A percentile compares a stretch with the other conserved stretches of the same genome.
Conservation (phyloP, 2,329 filamentous ascomycete genomes). For the Venturiaceae sp. region DNA sequence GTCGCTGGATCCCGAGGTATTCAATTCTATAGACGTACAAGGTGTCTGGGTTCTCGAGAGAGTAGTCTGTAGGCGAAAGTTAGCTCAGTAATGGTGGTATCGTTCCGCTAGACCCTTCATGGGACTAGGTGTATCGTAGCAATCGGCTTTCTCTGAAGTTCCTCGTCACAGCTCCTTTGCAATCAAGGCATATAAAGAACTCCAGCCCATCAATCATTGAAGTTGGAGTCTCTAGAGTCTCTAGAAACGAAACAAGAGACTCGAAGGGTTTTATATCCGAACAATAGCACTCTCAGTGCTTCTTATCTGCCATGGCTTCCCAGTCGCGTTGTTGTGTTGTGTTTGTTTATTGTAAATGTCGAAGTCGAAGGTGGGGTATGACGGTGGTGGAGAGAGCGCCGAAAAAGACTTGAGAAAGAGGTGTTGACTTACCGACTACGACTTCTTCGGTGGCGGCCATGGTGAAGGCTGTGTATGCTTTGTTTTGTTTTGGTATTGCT, state of each 20-base stretch:
- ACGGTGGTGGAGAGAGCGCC: neutral
- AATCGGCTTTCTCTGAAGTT: no score
- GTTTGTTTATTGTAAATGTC: neutral
- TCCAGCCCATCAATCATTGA: no score
- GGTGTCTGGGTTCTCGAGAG: slow-evolving; percentile 84
- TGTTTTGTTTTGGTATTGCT: neutral
- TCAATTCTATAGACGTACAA: slow-evolving; percentile 34
- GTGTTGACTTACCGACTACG: neutral
- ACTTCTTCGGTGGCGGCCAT: slow-evolving; percentile 6
- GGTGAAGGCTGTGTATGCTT: neutral
- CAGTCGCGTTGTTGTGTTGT: neutral
- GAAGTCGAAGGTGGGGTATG: neutral
- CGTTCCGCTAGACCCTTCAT: neutral
- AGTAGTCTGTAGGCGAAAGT: slow-evolving; percentile 54
- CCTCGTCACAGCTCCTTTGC: no score
- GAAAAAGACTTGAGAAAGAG: neutral
- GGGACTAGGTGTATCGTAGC: no score
- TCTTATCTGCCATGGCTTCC: neutral
- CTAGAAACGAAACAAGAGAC: no score
- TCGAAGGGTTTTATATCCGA: no score
- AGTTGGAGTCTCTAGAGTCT: no score
- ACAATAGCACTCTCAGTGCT: no score
- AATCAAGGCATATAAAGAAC: no score
- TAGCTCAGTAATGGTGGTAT: neutral
- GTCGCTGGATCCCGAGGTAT: no score